Percentiles rank a stretch among this genome's conserved stretches.
phyloP scores from a whole-genome alignment of 345 rosid species.

The Hypericum androsaemum region DNA sequence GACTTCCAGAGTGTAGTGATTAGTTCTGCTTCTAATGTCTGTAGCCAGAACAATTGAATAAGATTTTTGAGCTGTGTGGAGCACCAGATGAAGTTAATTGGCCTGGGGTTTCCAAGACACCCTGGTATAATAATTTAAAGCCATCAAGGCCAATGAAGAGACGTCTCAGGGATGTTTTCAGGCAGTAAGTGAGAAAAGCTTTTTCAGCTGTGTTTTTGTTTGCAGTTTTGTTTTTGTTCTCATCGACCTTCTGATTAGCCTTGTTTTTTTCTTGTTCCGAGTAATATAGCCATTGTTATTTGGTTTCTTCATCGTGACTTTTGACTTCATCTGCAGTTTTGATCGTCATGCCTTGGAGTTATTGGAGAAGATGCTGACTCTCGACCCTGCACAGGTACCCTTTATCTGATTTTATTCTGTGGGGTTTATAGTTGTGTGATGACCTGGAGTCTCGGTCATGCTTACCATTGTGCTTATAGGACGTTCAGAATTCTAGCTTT shows the following conservation, averaged over 20 bases:
- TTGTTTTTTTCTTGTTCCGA: neutral
- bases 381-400: slow-evolving; percentile 80
- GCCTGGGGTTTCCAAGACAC: slow-evolving; percentile 70
- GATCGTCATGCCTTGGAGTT: slow-evolving; percentile 91
- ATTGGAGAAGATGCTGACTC: slow-evolving; percentile 78
- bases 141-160: slow-evolving; percentile 66
- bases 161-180: slow-evolving; percentile 68
- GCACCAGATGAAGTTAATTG: slow-evolving; percentile 63
- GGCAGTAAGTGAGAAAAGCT: slow-evolving; percentile 45
- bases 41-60: slow-evolving; percentile 67
- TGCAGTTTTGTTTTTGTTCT: neutral
- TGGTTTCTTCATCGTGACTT: neutral
- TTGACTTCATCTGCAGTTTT: slow-evolving; percentile 36
- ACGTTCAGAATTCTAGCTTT: no score
- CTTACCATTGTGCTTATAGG: no score
- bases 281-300: neutral
- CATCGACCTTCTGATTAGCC: neutral
- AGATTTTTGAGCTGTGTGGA: slow-evolving; percentile 72
- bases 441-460: no score
- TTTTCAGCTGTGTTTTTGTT: neutral
- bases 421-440: no score
- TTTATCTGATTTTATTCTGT: neutral
- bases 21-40: slow-evolving; percentile 8
- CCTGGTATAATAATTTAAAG: slow-evolving; percentile 68
- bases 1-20: neutral